phyloP scores from a whole-genome alignment of 345 rosid species.

The Alliaria petiolata region DNA sequence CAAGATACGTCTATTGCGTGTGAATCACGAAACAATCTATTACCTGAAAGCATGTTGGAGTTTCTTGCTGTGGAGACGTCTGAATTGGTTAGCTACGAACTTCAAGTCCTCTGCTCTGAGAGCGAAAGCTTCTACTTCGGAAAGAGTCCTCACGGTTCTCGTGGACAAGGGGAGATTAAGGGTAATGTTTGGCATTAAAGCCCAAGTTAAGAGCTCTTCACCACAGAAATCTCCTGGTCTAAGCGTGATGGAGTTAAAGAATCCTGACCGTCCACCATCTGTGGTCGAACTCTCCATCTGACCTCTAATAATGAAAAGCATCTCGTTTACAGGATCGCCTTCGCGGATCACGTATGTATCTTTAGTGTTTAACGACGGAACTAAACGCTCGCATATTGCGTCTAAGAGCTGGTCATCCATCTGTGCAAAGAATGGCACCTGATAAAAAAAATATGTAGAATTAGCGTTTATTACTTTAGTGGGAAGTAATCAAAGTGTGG shows the following conservation, averaged over 20 bases:
- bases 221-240: conserved; percentile 83
- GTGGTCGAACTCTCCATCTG: conserved; percentile 84
- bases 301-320: conserved; percentile 91
- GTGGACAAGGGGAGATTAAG: conserved; percentile 69
- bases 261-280: conserved; percentile 75
- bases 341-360: conserved; percentile 60
- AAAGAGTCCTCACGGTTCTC: conserved; percentile 52
- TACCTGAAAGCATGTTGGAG: conserved; percentile 83
- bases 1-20: background rate
- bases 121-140: conserved; percentile 79
- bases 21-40: background rate
- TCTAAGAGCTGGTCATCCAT: conserved; percentile 87
- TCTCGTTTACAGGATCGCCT: conserved; percentile 86
- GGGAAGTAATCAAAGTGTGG: background rate
- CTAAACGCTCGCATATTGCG: conserved; percentile 82
- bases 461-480: background rate
- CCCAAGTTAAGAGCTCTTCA: conserved; percentile 89
- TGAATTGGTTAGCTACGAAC: conserved; percentile 76
- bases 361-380: conserved; percentile 65
- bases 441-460: background rate
- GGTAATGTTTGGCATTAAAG: conserved; percentile 46
- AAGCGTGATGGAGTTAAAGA: conserved; percentile 72
- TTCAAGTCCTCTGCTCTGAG: conserved; percentile 71
- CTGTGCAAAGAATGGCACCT: conserved; percentile 87
- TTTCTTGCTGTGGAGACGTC: conserved; percentile 78